Conservation (phyloP, 441 rosid species). For the Adansonia grandidieri region DNA sequence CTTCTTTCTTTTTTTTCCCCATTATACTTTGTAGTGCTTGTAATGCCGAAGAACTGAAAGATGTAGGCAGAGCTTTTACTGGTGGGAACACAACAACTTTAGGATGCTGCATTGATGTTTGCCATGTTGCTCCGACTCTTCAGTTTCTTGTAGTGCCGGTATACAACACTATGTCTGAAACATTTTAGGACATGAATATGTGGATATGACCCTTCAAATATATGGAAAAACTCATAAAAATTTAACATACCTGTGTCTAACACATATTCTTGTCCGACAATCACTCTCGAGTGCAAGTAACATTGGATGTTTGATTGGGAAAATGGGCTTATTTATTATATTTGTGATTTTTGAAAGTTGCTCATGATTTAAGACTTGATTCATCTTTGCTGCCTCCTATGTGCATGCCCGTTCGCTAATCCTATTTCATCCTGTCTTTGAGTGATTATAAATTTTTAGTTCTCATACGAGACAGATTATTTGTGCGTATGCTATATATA, state of each 20-base stretch:
- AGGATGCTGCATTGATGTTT: too few relatives aligned
- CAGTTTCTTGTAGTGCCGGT: too few relatives aligned
- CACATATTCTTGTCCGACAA: too few relatives aligned
- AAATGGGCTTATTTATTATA: not conserved
- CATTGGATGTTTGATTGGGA: not conserved
- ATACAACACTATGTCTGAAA: too few relatives aligned
- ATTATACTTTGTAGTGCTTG: not conserved
- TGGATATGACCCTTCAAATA: too few relatives aligned
- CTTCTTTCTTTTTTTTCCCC: not conserved
- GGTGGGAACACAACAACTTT: not conserved
- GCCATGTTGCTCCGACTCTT: too few relatives aligned
- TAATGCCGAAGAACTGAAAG: not conserved
- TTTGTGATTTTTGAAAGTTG: not conserved
- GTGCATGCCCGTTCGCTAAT: not conserved
- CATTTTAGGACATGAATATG: too few relatives aligned
- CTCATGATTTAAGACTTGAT: slow-evolving; percentile 7
- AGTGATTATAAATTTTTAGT: not conserved
- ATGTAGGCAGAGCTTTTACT: not conserved
- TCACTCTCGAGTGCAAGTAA: too few relatives aligned
- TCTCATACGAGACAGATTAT: not conserved
- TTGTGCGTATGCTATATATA: not conserved
- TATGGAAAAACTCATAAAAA: too few relatives aligned
- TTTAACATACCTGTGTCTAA: too few relatives aligned
- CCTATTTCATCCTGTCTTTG: not conserved
- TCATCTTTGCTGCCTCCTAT: slow-evolving; percentile 9